A percentile compares a stretch with the other conserved stretches of the same genome.
Evolutionary conservation across 345 rosid genomes (phyloP).

Genomic region (Schrenkiella parvula): DNA sequence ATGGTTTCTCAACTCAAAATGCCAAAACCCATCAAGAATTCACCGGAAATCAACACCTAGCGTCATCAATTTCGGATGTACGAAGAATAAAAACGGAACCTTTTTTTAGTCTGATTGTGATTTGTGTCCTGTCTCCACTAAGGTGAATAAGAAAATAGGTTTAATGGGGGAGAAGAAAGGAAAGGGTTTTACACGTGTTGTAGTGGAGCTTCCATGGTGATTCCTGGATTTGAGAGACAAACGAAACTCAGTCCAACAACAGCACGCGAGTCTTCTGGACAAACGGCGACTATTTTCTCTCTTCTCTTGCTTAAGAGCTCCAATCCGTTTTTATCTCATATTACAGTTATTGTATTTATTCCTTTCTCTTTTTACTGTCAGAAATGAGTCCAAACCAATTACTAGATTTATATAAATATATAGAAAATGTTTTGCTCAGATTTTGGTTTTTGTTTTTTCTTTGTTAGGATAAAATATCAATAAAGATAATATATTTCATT

Average conservation of each 20-base stretch:
- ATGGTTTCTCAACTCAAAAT: not conserved
- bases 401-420: not conserved
- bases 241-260: constrained; percentile 22
- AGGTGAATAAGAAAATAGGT: not conserved
- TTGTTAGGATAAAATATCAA: too few relatives aligned
- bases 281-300: constrained; percentile 12
- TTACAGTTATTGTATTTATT: not conserved
- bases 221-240: constrained; percentile 9
- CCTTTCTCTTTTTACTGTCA: not conserved
- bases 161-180: not conserved
- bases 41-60: not conserved
- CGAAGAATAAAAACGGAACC: not conserved
- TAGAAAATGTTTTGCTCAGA: not conserved
- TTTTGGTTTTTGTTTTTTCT: not conserved
- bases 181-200: constrained; percentile 29
- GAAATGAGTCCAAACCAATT: not conserved
- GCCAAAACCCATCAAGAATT: constrained; percentile 12
- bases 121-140: constrained; percentile 9
- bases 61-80: not conserved
- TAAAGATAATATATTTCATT: too few relatives aligned
- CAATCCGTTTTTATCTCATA: not conserved
- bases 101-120: not conserved
- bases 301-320: not conserved
- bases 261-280: constrained; percentile 29
- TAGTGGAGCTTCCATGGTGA: constrained; percentile 11